Evolutionary conservation across 179 eudicot genomes (phyloP).

Genomic region (Beta corolliflora): DNA sequence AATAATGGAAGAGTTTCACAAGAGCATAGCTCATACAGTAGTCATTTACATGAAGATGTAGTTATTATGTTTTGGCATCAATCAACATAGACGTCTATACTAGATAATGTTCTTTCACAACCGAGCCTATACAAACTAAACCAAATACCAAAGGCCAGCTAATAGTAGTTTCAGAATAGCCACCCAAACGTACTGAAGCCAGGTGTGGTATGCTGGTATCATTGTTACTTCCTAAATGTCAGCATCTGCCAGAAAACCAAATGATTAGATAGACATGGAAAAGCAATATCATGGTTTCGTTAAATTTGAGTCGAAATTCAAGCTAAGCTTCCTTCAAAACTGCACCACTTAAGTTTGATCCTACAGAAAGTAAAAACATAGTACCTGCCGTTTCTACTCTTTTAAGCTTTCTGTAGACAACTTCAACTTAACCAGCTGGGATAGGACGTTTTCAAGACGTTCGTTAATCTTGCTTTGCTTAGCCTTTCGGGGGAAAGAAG

Average conservation of each 20-base stretch:
- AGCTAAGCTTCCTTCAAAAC: background rate
- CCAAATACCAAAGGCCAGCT: background rate
- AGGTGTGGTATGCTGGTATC: background rate
- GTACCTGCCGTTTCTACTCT: conserved; percentile 23
- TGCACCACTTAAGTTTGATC: too few relatives aligned
- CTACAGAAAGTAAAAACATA: background rate
- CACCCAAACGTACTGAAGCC: background rate
- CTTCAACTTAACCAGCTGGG: conserved; percentile 52
- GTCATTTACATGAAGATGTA: conserved; percentile 5
- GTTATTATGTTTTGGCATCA: background rate
- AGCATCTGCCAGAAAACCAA: background rate
- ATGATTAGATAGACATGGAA: background rate
- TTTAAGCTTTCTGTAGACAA: conserved; percentile 28
- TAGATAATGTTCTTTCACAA: background rate
- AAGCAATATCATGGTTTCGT: background rate
- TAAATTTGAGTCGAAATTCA: background rate
- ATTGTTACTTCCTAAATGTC: background rate
- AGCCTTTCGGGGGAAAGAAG: conserved; percentile 35
- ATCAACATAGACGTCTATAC: background rate
- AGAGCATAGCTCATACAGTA: background rate
- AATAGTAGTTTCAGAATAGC: background rate
- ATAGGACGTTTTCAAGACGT: conserved; percentile 53
- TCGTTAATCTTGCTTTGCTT: conserved; percentile 55
- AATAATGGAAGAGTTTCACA: background rate
- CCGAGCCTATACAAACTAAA: conserved; percentile 10